Evolutionary conservation across 306 rosid species (phyloP).

Genomic region (Gynostemma pentaphyllum): DNA sequence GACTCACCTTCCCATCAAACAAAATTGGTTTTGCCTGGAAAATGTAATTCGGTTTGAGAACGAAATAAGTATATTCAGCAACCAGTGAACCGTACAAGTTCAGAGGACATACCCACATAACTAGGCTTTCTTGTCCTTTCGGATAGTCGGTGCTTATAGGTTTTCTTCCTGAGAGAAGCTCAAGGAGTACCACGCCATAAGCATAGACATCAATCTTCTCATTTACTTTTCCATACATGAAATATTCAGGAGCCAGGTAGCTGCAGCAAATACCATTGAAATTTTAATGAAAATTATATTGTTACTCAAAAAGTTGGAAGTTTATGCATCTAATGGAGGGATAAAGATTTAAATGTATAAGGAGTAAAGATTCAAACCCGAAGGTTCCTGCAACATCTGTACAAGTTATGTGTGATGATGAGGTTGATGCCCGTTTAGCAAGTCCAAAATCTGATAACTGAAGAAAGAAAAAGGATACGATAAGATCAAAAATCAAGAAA

Average conservation of each 20-base stretch:
- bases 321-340: not conserved
- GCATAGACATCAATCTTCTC: slow-evolving; percentile 90
- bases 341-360: not conserved
- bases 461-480: slow-evolving; percentile 15
- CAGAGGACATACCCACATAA: slow-evolving; percentile 81
- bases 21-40: slow-evolving; percentile 85
- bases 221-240: slow-evolving; percentile 90
- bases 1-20: slow-evolving; percentile 48
- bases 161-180: slow-evolving; percentile 88
- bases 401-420: slow-evolving; percentile 74
- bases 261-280: slow-evolving; percentile 29
- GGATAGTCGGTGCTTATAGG: slow-evolving; percentile 69
- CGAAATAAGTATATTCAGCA: slow-evolving; percentile 2
- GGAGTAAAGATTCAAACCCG: slow-evolving; percentile 50
- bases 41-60: slow-evolving; percentile 11
- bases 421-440: slow-evolving; percentile 73
- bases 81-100: not conserved
- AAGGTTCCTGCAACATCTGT: slow-evolving; percentile 95
- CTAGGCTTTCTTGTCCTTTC: slow-evolving; percentile 86
- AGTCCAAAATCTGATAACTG: slow-evolving; percentile 98
- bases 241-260: slow-evolving; percentile 95
- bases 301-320: not conserved
- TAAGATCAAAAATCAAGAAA: slow-evolving; percentile 4
- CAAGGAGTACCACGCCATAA: slow-evolving; percentile 85
- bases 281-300: not conserved